These are phyloP conservation scores for Phytophthora constricta DNA, from an alignment of 352 stramenopile species.

Conservation along the genomic window DNA sequence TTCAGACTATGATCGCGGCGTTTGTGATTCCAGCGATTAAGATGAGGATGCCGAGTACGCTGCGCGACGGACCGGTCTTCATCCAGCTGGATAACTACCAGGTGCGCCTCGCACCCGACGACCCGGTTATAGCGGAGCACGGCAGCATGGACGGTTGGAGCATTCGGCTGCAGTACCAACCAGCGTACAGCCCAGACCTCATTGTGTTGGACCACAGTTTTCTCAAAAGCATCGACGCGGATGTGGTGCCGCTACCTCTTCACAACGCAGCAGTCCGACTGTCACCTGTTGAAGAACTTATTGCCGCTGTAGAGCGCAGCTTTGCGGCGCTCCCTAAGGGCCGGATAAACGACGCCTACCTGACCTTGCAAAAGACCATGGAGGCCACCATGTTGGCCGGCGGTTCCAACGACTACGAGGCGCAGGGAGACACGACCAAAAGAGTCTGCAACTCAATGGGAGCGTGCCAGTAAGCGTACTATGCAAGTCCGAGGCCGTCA, in stretches of 20 bases:
- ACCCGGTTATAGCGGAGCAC: constrained; percentile 39
- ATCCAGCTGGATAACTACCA: constrained; percentile 54
- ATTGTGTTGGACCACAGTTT: constrained; percentile 44
- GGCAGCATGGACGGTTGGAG: constrained; percentile 39
- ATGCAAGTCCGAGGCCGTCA: constrained; percentile 36
- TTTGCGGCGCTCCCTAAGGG: constrained; percentile 29
- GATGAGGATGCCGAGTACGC: constrained; percentile 35
- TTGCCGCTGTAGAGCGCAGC: constrained; percentile 31
- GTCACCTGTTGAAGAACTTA: constrained; percentile 31
- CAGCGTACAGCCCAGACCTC: constrained; percentile 46
- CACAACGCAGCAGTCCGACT: constrained; percentile 10
- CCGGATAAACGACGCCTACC: constrained; percentile 34
- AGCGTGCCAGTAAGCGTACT: constrained; percentile 48
- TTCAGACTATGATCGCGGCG: constrained; percentile 40
- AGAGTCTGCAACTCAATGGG: constrained; percentile 40
- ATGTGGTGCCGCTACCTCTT: constrained; percentile 16
- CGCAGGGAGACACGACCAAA: constrained; percentile 37
- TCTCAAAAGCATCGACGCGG: constrained; percentile 35
- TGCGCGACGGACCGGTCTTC: constrained; percentile 27
- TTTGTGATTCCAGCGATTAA: constrained; percentile 50
- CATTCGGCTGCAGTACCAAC: constrained; percentile 50
- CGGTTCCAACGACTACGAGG: constrained; percentile 44
- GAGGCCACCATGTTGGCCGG: constrained; percentile 43
- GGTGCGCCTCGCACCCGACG: constrained; percentile 39
- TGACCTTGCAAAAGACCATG: constrained; percentile 50